Evolutionary conservation across 805 yeast species (phyloP), one percentile per base, ranked within the genome.

Genomic region (Osmozyma mogii): DNA sequence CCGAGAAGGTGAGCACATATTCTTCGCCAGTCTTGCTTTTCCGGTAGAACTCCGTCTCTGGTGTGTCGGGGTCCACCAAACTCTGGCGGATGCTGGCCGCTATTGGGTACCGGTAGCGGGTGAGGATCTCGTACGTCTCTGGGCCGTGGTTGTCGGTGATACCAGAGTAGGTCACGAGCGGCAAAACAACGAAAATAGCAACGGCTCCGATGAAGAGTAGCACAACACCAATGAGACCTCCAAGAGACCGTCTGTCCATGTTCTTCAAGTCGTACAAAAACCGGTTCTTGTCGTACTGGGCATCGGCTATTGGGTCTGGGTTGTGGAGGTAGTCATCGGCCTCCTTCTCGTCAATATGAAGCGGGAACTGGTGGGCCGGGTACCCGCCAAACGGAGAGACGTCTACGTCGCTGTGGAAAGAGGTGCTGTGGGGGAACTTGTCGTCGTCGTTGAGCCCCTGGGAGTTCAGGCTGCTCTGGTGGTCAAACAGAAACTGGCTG

Each of bases 1-100:
- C 96, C 14, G 89, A 78, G 49, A 88, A 88, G 1, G 82, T 95
- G 45, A 88, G 68, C 9, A 60, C 49, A 94, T 95, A 84, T n/a
- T 36, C 35, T 9, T 34, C 42, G 15, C 47, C 47, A 7, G 32
- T 25, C 3, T 29, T 13, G 14, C 3, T 6, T 16, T 15, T 25
- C 21, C 10, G 4, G 3, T 8, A 8, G 6, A 9, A n/a, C n/a
- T 19, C 27, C 3, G 7, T 9, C 6, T 8, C 11, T 6, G 27
- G 27, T 5, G 27, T 25, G 27, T 25, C 27, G 6, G 27, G 27
- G 27, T 25, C 27, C 4, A 25, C 21, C 6, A 24, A 7, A 12
- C 12, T 4, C 11, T 10, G 7, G 6, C 27, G 9, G 9, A 24
- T 24, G 4, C 19, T 11, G 9, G 13, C 6, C 7, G 8, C 4